Evolutionary conservation across 805 yeast species (phyloP).

Genomic region (Suhomyces kilbournensis): DNA sequence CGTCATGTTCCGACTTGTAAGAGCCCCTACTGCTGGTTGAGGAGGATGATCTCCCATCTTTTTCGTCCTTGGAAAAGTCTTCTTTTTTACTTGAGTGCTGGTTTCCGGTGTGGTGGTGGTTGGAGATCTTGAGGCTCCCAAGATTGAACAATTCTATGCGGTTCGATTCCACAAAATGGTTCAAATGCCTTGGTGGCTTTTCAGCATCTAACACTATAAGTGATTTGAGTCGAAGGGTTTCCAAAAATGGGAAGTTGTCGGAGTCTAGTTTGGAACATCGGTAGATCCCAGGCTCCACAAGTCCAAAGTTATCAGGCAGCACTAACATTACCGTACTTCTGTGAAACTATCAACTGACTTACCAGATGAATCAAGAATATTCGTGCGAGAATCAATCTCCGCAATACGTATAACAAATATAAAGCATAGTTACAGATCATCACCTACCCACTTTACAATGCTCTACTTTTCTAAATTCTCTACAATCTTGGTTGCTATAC

Average conservation of each 20-base stretch:
- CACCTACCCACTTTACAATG: no score
- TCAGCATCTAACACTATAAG: slow-evolving; percentile 81
- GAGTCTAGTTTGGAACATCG: slow-evolving; percentile 78
- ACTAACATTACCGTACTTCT: slow-evolving; percentile 56
- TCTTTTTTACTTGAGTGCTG: slow-evolving; percentile 23
- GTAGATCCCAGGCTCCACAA: slow-evolving; percentile 82
- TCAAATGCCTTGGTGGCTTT: slow-evolving; percentile 70
- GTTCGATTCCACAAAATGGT: slow-evolving; percentile 59
- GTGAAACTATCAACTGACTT: not conserved
- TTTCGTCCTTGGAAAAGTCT: slow-evolving; percentile 14
- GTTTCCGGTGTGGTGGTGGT: slow-evolving; percentile 31
- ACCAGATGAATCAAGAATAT: not conserved
- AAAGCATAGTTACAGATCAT: no score
- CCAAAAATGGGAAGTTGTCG: slow-evolving; percentile 72
- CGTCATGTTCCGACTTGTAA: slow-evolving; percentile 1
- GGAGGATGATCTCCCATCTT: slow-evolving; percentile 6
- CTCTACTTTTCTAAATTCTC: no score
- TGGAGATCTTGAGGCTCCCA: slow-evolving; percentile 41
- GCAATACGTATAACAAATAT: not conserved
- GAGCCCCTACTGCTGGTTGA: slow-evolving; percentile 7
- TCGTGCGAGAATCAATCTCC: not conserved
- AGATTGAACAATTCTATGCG: slow-evolving; percentile 50
- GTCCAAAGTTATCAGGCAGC: slow-evolving; percentile 90
- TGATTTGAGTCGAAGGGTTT: slow-evolving; percentile 65
- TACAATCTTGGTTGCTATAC: no score